Conservation (phyloP, 805 yeast genomes). For the Myxozyma mucilagina region DNA sequence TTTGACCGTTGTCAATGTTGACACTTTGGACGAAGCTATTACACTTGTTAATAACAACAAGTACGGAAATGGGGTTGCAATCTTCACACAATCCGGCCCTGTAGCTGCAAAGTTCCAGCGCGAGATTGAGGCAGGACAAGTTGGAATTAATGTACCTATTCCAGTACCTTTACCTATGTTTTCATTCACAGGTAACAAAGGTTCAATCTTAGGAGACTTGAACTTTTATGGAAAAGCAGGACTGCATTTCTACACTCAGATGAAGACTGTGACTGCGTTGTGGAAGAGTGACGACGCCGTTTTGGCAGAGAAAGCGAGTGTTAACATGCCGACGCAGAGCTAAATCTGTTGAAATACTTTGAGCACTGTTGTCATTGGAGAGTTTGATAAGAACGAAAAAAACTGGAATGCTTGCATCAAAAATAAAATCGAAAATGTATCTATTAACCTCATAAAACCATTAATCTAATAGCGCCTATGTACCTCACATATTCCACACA, state of each 20-base stretch:
- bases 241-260: constrained; percentile 66
- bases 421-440: too few species aligned
- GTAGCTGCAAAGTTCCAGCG: constrained; percentile 69
- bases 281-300: constrained; percentile 60
- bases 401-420: too few species aligned
- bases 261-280: constrained; percentile 69
- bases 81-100: constrained; percentile 69
- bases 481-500: too few species aligned
- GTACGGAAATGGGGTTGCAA: constrained; percentile 72
- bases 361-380: background rate
- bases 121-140: constrained; percentile 72
- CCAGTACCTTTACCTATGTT: constrained; percentile 83
- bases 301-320: constrained; percentile 54
- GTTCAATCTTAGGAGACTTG: constrained; percentile 74
- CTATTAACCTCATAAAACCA: too few species aligned
- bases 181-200: constrained; percentile 75
- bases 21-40: constrained; percentile 68
- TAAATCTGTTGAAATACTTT: constrained; percentile 16
- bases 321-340: constrained; percentile 67
- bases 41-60: constrained; percentile 58
- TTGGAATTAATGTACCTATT: constrained; percentile 75
- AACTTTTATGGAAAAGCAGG: constrained; percentile 82
- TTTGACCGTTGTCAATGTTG: constrained; percentile 59
- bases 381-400: background rate
- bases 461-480: too few species aligned